Evolutionary conservation across 345 rosid species (phyloP), one percentile per base, ranked within the genome.

Genomic region (Carallia pectinifolia): DNA sequence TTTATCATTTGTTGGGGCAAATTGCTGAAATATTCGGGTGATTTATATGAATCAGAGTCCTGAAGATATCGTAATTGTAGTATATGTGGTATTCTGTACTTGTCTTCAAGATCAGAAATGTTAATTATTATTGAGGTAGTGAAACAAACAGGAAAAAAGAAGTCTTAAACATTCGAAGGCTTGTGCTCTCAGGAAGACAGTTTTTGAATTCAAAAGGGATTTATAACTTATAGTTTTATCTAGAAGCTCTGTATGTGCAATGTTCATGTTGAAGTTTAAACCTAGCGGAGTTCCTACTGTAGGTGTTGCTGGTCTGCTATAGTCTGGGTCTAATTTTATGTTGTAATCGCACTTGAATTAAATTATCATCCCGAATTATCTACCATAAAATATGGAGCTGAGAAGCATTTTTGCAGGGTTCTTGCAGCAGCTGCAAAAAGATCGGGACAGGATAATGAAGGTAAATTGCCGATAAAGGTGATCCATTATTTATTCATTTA

Each of bases 371-470:
- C 16, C 4, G 31, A 27, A 18, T 53, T 48, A 67, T 58, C 52
- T 73, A 12, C 68, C 12, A 47, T 27, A 52, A 31, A 69, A 52
- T 68, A 76, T 53, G 69, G 66, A 82, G 58, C 54, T 69, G 59
- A 69, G 8, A 61, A 60, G 47, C 60, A 40, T 37, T 73, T 29
- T 63, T 86, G 80, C 83, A 95, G 99, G 86, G 96, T 92, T 73
- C 91, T 89, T 79, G 93, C 90, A 68, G 98, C 97, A 65, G 97
- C 85, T 76, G 93, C 93, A 52, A 84, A 81, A 84, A 87, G 83
- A 81, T 75, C 83, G 64, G 92, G 82, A 75, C 78, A 76, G 71
- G 85, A 81, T 56, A 72, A 61, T 76, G 90, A 89, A 81, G 96
- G 97, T 88, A 80, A 75, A 62, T 37, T 65, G 44, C 67, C 63